Evolutionary conservation across 768 basidiomycete species (phyloP).

Genomic region (Podaxis sp.): DNA sequence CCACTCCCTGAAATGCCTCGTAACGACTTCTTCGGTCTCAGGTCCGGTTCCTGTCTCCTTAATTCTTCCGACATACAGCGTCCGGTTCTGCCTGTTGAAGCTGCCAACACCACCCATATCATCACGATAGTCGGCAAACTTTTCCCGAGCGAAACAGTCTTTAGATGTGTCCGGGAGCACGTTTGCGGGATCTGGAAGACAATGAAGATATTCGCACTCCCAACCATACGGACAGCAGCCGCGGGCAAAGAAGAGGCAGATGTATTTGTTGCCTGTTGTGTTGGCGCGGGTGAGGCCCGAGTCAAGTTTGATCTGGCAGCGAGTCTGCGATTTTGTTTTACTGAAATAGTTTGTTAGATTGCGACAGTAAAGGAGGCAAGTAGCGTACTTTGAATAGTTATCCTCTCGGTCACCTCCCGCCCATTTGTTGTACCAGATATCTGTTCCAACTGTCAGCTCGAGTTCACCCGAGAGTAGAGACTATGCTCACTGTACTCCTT

Average conservation of each 20-base stretch:
- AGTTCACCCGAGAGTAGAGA: background rate
- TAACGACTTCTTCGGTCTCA: conserved; percentile 90
- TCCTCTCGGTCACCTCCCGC: conserved; percentile 99
- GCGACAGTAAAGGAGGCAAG: background rate
- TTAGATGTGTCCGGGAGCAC: conserved; percentile 84
- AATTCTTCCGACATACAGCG: conserved; percentile 91
- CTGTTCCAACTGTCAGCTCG: conserved; percentile 29
- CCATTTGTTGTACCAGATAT: conserved; percentile 99
- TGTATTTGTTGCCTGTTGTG: conserved; percentile 88
- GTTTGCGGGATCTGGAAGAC: conserved; percentile 67
- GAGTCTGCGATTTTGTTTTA: conserved; percentile 91
- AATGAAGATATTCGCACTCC: conserved; percentile 97
- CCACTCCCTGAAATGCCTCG: conserved; percentile 93
- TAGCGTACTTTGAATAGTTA: conserved; percentile 82
- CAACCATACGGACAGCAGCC: conserved; percentile 98
- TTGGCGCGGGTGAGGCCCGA: conserved; percentile 92
- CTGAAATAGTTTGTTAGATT: conserved; percentile 32
- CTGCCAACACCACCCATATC: conserved; percentile 99
- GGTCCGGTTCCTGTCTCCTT: conserved; percentile 84
- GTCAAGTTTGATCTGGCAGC: conserved; percentile 85
- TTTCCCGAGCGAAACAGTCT: conserved; percentile 96
- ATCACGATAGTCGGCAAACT: conserved; percentile 95
- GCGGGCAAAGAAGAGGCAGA: conserved; percentile 91
- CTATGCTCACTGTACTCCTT: conserved; percentile 87
- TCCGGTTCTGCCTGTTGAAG: conserved; percentile 91